phyloP scores from a whole-genome alignment of 129 eudicot genomes.

The Chrysanthemum lavandulifolium region DNA sequence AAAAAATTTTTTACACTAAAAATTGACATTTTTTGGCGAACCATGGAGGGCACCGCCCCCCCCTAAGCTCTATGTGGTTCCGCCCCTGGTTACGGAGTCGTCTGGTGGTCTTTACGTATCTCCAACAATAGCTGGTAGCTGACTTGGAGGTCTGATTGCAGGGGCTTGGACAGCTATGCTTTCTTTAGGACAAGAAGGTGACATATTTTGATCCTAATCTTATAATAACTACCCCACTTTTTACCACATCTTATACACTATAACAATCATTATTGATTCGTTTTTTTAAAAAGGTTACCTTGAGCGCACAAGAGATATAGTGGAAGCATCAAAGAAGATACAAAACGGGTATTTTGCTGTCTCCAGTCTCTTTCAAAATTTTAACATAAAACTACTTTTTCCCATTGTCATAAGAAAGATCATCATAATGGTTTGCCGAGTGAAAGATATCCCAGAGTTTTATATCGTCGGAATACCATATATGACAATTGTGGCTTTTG shows the following conservation, averaged over 20 bases:
- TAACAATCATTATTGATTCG: slow-evolving; percentile 5
- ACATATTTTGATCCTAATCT: not conserved
- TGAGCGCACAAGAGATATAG: slow-evolving; percentile 80
- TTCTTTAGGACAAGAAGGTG: slow-evolving; percentile 91
- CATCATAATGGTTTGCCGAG: slow-evolving; percentile 35
- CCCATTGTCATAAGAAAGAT: slow-evolving; percentile 1
- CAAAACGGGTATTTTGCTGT: slow-evolving; percentile 64
- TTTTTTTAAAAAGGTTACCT: slow-evolving; percentile 64
- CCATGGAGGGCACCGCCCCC: too few species aligned
- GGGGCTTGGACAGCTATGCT: slow-evolving; percentile 99
- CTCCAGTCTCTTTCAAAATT: too few species aligned
- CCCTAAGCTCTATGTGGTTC: too few species aligned
- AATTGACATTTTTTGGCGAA: too few species aligned
- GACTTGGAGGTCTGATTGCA: slow-evolving; percentile 92
- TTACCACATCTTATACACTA: slow-evolving; percentile 3
- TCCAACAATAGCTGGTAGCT: slow-evolving; percentile 97
- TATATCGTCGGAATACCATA: slow-evolving; percentile 90
- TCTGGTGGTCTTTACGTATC: slow-evolving; percentile 97
- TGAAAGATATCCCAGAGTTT: slow-evolving; percentile 72
- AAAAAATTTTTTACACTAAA: too few species aligned
- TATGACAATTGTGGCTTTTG: slow-evolving; percentile 96
- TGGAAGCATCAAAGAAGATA: slow-evolving; percentile 92
- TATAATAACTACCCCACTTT: not conserved
- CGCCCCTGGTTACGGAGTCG: slow-evolving; percentile 99
- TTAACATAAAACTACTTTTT: not conserved